A percentile compares a stretch with the other conserved stretches of the same genome.
Evolutionary conservation across 2,329 filamentous ascomycete genomes (phyloP).

Genomic region (Aspergillus ochraceoroseus): DNA sequence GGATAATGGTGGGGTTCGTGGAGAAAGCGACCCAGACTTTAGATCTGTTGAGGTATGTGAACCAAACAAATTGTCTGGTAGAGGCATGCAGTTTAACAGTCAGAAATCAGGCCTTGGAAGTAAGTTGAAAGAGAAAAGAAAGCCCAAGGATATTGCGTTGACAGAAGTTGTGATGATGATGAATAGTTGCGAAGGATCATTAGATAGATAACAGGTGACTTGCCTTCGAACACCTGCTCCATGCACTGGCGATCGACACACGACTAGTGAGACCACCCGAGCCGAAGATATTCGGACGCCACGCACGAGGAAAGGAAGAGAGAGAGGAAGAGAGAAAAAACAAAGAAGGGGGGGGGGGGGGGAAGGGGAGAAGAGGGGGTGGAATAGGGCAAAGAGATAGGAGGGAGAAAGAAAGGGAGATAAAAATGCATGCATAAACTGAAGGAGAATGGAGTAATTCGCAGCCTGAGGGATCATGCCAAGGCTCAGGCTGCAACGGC

Average conservation of each 20-base stretch:
- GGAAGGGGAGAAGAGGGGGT: background rate
- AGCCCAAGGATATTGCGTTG: conserved; percentile 2
- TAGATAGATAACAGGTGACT: conserved; percentile 11
- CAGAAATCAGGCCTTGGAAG: background rate
- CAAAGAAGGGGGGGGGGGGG: conserved; percentile 1
- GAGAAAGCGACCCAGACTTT: conserved; percentile 13
- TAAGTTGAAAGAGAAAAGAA: background rate
- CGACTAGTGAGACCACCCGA: conserved; percentile 7
- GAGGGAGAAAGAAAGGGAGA: conserved; percentile 7
- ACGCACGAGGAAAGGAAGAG: conserved; percentile 3
- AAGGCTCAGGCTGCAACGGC: background rate
- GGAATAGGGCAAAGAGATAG: conserved; percentile 7
- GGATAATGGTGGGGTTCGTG: conserved; percentile 14
- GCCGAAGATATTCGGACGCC: conserved; percentile 1
- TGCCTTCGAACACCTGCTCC: conserved; percentile 11
- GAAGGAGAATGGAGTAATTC: background rate
- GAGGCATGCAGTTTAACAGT: background rate
- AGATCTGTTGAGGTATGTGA: conserved; percentile 1
- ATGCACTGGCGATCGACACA: conserved; percentile 9
- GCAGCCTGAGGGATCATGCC: background rate
- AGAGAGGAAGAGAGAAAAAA: conserved; percentile 8
- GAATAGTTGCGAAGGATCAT: conserved; percentile 5
- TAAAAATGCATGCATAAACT: too few species aligned
- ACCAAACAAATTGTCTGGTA: conserved; percentile 1
- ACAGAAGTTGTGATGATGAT: conserved; percentile 1